These are phyloP conservation scores for Microcyclospora tardicrescens DNA, from an alignment of 2,329 filamentous ascomycete genomes.

Conservation along the genomic window DNA sequence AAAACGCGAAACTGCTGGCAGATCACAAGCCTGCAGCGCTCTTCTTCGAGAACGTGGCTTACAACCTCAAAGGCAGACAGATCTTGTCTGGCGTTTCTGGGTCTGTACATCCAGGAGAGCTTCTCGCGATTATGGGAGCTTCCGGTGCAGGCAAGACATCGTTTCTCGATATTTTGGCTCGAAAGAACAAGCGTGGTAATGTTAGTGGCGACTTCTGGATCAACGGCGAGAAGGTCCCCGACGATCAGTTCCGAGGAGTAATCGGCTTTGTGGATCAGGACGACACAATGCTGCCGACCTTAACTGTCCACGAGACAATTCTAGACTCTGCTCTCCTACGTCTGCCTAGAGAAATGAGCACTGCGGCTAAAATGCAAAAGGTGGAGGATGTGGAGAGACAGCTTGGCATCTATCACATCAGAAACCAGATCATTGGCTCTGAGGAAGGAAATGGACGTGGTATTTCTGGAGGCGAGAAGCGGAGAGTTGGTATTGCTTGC, in stretches of 20 bases:
- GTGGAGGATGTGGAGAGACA: conserved; percentile 92
- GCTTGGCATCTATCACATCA: conserved; percentile 86
- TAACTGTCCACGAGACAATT: conserved; percentile 97
- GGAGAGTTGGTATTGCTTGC: conserved; percentile 91
- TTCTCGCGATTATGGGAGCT: conserved; percentile 95
- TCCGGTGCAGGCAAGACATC: conserved; percentile 96
- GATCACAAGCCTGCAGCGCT: conserved; percentile 86
- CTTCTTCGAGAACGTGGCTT: conserved; percentile 78
- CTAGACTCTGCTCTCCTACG: conserved; percentile 83
- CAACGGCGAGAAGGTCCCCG: conserved; percentile 79
- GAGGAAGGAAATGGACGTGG: conserved; percentile 89
- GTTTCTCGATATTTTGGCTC: conserved; percentile 86
- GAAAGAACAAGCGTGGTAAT: conserved; percentile 86
- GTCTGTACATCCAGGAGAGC: conserved; percentile 83
- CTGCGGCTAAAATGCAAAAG: conserved; percentile 73
- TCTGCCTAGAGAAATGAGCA: conserved; percentile 84
- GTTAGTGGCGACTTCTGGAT: conserved; percentile 75
- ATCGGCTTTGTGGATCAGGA: conserved; percentile 98
- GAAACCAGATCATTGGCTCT: conserved; percentile 87
- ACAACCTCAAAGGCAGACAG: conserved; percentile 73
- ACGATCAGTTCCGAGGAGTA: conserved; percentile 77
- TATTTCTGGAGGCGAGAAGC: conserved; percentile 93
- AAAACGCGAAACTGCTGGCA: conserved; percentile 71
- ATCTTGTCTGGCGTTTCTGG: conserved; percentile 73
- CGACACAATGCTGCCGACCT: conserved; percentile 86